A percentile compares a stretch with the other conserved stretches of the same genome.
Evolutionary conservation across 2,329 filamentous ascomycete genomes (phyloP).

Genomic region (Colletotrichum phormii): DNA sequence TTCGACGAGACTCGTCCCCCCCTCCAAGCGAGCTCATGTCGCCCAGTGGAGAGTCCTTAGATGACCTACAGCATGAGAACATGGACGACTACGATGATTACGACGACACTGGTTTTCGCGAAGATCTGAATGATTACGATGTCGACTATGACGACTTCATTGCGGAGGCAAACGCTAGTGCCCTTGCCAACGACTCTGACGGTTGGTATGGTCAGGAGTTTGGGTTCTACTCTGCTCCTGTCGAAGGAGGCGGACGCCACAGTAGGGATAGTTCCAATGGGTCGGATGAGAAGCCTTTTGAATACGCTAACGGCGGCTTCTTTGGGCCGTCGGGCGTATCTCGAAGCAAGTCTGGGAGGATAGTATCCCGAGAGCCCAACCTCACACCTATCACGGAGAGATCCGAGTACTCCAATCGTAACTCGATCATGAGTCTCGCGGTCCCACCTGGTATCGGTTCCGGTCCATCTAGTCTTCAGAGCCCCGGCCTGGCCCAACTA

Average conservation of each 20-base stretch:
- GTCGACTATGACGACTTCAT: slow-evolving; percentile 92
- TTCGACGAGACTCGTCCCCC: slow-evolving; percentile 69
- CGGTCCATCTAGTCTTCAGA: slow-evolving; percentile 67
- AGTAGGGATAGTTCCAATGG: slow-evolving; percentile 56
- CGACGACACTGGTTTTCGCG: slow-evolving; percentile 61
- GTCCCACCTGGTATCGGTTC: slow-evolving; percentile 58
- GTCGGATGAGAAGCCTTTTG: slow-evolving; percentile 52
- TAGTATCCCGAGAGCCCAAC: slow-evolving; percentile 86
- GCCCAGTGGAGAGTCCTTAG: slow-evolving; percentile 38
- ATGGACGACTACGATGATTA: slow-evolving; percentile 55
- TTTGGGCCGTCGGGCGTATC: slow-evolving; percentile 82
- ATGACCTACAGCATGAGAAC: slow-evolving; percentile 29
- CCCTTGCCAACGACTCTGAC: slow-evolving; percentile 89
- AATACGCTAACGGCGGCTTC: slow-evolving; percentile 86
- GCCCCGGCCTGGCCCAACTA: slow-evolving; percentile 82
- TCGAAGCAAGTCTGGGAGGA: slow-evolving; percentile 78
- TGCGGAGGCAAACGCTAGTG: slow-evolving; percentile 93
- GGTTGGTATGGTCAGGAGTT: slow-evolving; percentile 98
- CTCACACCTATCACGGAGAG: slow-evolving; percentile 96
- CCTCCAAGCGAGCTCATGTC: slow-evolving; percentile 44
- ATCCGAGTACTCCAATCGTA: slow-evolving; percentile 95
- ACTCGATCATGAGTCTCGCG: slow-evolving; percentile 83
- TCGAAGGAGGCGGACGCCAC: slow-evolving; percentile 52
- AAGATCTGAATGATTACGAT: slow-evolving; percentile 69
- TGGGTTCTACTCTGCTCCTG: slow-evolving; percentile 84